phyloP scores from a whole-genome alignment of 1,139 yeast species.

The Debaryomyces sp. region DNA sequence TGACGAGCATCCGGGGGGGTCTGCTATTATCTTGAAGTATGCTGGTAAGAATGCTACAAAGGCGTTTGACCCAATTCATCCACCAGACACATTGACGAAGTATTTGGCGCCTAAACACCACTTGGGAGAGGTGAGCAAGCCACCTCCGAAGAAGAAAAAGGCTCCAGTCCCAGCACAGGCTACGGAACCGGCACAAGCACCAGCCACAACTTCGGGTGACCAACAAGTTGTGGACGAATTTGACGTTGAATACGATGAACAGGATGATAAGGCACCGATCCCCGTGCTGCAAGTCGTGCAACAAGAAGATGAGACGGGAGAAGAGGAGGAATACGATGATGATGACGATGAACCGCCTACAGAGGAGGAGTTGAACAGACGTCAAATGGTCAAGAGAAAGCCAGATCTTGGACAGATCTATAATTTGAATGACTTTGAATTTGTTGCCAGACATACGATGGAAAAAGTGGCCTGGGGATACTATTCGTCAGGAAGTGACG shows the following conservation, averaged over 20 bases:
- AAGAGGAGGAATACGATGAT: conserved; percentile 28
- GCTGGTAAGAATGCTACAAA: conserved; percentile 65
- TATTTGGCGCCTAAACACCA: conserved; percentile 37
- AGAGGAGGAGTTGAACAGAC: conserved; percentile 33
- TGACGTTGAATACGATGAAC: conserved; percentile 52
- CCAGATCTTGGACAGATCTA: conserved; percentile 70
- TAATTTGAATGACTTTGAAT: conserved; percentile 80
- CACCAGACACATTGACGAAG: conserved; percentile 68
- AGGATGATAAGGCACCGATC: conserved; percentile 36
- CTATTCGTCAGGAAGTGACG: conserved; percentile 90
- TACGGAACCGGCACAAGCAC: conserved; percentile 2
- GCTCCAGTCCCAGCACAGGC: conserved; percentile 5
- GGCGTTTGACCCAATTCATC: conserved; percentile 77
- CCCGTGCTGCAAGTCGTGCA: conserved; percentile 13
- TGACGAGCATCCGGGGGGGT: conserved; percentile 57
- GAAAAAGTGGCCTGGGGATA: conserved; percentile 87
- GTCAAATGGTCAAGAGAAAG: conserved; percentile 34
- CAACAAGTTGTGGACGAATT: conserved; percentile 39
- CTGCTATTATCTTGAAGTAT: conserved; percentile 51
- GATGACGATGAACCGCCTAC: conserved; percentile 38
- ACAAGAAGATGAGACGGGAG: conserved; percentile 15
- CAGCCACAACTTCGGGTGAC: background rate
- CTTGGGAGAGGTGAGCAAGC: conserved; percentile 35
- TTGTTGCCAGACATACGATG: conserved; percentile 72
- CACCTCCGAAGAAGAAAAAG: conserved; percentile 12